Percentiles rank a stretch among this genome's conserved stretches.
Conservation (phyloP, 352 stramenopile species). For the Phytophthora colocasiae region DNA sequence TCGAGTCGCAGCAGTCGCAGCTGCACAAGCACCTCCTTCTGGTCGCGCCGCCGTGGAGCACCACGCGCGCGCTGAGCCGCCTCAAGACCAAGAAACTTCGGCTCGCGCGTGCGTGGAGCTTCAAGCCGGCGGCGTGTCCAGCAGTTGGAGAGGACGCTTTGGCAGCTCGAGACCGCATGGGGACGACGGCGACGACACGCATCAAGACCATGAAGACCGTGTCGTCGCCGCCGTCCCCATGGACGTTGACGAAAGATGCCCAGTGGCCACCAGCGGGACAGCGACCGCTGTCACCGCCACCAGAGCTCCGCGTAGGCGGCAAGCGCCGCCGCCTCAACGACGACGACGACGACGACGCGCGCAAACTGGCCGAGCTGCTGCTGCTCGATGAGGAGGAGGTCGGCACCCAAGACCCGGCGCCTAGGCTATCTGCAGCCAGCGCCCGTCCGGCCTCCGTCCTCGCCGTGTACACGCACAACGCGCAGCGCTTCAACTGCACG, state of each 20-base stretch:
- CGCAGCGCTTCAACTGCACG: conserved; percentile 8
- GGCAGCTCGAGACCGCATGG: neutral
- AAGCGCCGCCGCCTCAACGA: neutral
- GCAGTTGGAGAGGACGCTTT: too few relatives aligned
- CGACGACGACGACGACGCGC: neutral
- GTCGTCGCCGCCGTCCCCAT: neutral
- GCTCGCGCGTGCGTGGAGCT: too few relatives aligned
- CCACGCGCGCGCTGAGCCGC: neutral
- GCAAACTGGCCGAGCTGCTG: neutral
- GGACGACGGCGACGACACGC: neutral
- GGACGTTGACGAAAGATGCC: neutral
- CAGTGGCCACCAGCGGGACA: neutral
- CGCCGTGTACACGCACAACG: conserved; percentile 14
- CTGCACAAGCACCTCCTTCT: too few relatives aligned
- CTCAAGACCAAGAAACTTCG: neutral
- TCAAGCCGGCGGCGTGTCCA: too few relatives aligned
- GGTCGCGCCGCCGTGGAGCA: neutral
- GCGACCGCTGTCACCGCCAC: neutral
- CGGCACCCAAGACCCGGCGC: neutral
- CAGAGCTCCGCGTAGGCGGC: neutral
- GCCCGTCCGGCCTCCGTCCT: neutral
- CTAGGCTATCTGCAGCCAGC: neutral
- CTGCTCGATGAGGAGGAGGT: neutral
- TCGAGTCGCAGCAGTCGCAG: too few relatives aligned
- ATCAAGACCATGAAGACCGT: neutral